Conservation (phyloP, 2,329 filamentous ascomycete species). For the Neoarthrinium moseri region DNA sequence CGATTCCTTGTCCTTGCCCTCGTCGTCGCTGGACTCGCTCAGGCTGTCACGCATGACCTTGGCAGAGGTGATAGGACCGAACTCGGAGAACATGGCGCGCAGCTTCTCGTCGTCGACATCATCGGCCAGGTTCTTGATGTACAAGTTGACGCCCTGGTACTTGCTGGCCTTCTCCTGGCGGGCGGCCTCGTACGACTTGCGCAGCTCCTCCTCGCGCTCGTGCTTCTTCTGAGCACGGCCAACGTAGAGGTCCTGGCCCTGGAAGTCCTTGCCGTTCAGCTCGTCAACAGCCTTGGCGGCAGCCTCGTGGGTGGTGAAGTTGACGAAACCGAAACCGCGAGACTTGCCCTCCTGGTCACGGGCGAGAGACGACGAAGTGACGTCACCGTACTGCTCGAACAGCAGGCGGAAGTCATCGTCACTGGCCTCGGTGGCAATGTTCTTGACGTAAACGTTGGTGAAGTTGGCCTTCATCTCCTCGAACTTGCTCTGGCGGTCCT, state of each 20-base stretch:
- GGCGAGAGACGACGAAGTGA: conserved; percentile 92
- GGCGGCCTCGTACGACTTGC: conserved; percentile 97
- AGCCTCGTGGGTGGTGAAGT: conserved; percentile 87
- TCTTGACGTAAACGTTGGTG: conserved; percentile 99
- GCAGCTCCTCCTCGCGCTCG: conserved; percentile 98
- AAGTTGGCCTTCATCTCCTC: conserved; percentile 99
- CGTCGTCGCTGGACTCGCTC: conserved; percentile 51
- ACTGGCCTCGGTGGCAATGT: conserved; percentile 78
- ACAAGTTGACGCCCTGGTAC: conserved; percentile 98
- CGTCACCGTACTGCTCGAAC: conserved; percentile 89
- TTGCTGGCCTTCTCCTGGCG: conserved; percentile 98
- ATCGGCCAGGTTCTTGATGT: conserved; percentile 98
- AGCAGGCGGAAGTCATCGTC: conserved; percentile 94
- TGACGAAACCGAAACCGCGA: conserved; percentile 94
- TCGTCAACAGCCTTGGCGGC: conserved; percentile 85
- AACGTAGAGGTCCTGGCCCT: conserved; percentile 93
- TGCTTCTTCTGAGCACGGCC: conserved; percentile 99
- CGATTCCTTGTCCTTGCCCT: conserved; percentile 43
- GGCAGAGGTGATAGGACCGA: conserved; percentile 93
- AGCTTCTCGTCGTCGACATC: conserved; percentile 98
- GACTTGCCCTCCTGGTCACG: conserved; percentile 88
- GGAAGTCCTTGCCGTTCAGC: conserved; percentile 89
- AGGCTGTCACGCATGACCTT: conserved; percentile 95
- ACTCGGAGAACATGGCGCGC: conserved; percentile 86
- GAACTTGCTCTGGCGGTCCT: conserved; percentile 99